phyloP scores from a whole-genome alignment of 129 eudicot genomes.

The Scalesia atractyloides region DNA sequence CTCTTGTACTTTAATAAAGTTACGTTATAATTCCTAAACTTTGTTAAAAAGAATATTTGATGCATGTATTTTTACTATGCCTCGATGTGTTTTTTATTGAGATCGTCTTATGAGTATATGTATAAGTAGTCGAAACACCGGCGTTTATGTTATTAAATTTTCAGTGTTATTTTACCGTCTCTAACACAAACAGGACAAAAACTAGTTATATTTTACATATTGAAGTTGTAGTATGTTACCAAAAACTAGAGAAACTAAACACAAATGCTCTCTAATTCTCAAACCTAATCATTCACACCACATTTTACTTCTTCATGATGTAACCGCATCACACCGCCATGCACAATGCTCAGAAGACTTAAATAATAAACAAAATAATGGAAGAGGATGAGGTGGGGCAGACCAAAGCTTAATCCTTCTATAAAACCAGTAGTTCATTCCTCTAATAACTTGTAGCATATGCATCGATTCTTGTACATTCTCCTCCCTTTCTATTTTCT shows the following conservation, averaged over 20 bases:
- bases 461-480: conserved; percentile 21
- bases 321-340: conserved; percentile 25
- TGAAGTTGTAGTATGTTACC: background rate
- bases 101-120: too few relatives aligned
- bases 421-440: background rate
- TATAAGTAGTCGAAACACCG: too few relatives aligned
- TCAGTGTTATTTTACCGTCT: too few relatives aligned
- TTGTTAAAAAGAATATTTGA: too few relatives aligned
- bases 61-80: too few relatives aligned
- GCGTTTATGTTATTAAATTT: too few relatives aligned
- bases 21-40: too few relatives aligned
- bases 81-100: too few relatives aligned
- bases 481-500: background rate
- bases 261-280: conserved; percentile 19
- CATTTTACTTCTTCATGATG: background rate
- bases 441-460: conserved; percentile 18
- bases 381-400: background rate
- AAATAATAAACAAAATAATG: conserved; percentile 14
- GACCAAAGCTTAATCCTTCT: background rate
- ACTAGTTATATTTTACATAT: background rate
- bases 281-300: conserved; percentile 34
- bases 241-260: background rate
- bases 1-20: too few relatives aligned
- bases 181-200: too few relatives aligned
- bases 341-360: conserved; percentile 26